Evolutionary conservation across 2,329 filamentous ascomycete genomes (phyloP), one percentile per base, ranked within the genome.

Genomic region (Phialophora chinensis): DNA sequence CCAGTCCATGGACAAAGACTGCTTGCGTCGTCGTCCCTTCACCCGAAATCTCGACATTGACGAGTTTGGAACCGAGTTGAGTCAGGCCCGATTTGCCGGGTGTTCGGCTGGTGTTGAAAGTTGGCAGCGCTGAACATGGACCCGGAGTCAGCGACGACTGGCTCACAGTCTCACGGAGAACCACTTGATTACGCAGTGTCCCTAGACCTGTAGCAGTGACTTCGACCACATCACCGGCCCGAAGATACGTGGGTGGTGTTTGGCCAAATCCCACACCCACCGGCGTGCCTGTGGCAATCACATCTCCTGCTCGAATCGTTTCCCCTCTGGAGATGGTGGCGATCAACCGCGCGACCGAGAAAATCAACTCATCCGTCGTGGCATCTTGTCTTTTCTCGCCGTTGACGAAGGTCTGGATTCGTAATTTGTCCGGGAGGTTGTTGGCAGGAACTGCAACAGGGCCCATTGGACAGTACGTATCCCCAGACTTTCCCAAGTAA

Each of bases 381-480:
- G 79, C 80, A 42, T 83, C 76, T 69, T 87, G 85, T 3, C 84
- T 75, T 42, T 78, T 72, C 66, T 86, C 79, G 0, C 82, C 82
- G 68, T 87, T 87, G 35, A 87, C 82, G 6, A 75, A 73, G 0
- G 83, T 84, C 66, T 79, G 75, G 0, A 84, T 70, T 1, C 68
- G 73, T 1, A 85, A 75, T 59, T 76, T 75, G 38, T 78, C 69
- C 0, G 82, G 78, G 1, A 86, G 75, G 17, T 78, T 71, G 38
- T 76, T 73, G 50, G 79, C 79, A 6, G 82, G 81, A 1, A 86
- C 81, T 6, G 84, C 83, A 27, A 85, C 77, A 0, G 84, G 84
- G 0, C 84, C 84, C 79, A 86, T 86, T 0, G 84, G 84, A 67
- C 84, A 87, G 69, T 83, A 86, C 0, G 83, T 85, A 71, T 87